These are phyloP conservation scores for Endotrypanum monterogeii DNA, from an alignment of 208 protist species.

Conservation along the genomic window DNA sequence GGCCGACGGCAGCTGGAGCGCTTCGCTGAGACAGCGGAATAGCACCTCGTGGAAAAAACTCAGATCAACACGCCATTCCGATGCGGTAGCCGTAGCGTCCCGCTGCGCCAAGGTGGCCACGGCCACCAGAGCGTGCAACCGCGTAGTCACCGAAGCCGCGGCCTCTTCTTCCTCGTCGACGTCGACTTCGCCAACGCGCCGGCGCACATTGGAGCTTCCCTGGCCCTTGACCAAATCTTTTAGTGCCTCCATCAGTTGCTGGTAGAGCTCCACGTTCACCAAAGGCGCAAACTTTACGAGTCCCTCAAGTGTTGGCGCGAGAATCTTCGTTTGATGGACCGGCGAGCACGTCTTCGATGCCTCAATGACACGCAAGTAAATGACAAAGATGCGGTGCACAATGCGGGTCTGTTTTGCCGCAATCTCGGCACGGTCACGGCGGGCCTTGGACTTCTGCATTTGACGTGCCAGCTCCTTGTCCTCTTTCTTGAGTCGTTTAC, in stretches of 20 bases:
- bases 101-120: conserved; percentile 87
- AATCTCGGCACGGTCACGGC: conserved; percentile 82
- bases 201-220: neutral
- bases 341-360: conserved; percentile 81
- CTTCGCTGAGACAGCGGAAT: conserved; percentile 82
- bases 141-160: conserved; percentile 70
- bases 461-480: conserved; percentile 92
- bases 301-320: conserved; percentile 87
- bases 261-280: conserved; percentile 90
- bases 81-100: conserved; percentile 76
- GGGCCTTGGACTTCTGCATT: conserved; percentile 91
- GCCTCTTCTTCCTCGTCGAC: conserved; percentile 53
- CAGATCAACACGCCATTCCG: conserved; percentile 91
- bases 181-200: neutral
- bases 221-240: conserved; percentile 82
- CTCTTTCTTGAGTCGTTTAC: conserved; percentile 89
- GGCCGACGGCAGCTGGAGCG: conserved; percentile 67
- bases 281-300: conserved; percentile 92
- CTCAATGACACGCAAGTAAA: conserved; percentile 91
- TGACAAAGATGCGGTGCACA: conserved; percentile 90
- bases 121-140: conserved; percentile 88
- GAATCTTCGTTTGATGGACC: conserved; percentile 87
- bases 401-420: conserved; percentile 89
- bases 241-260: conserved; percentile 85
- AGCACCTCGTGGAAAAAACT: conserved; percentile 93